These are phyloP conservation scores for Paramecium biaurelia DNA, from an alignment of 73 alveolate species.

Conservation along the genomic window DNA sequence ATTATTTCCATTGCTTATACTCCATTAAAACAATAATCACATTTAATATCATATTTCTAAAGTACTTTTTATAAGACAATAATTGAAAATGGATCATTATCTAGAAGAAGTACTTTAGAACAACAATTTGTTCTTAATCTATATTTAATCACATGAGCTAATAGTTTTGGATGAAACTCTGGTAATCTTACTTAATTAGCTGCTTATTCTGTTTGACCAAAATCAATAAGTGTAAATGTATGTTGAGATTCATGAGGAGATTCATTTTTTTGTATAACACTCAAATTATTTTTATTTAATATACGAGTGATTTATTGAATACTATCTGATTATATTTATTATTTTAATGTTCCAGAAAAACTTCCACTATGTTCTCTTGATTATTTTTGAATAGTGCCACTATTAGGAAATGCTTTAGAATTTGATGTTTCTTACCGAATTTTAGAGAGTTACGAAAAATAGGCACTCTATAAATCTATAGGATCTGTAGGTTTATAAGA, in stretches of 20 bases:
- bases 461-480: not conserved
- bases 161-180: not conserved
- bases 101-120: not conserved
- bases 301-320: not conserved
- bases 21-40: not conserved
- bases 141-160: not conserved
- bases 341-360: not conserved
- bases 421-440: constrained; percentile 4
- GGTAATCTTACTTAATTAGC: not conserved
- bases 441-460: not conserved
- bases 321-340: not conserved
- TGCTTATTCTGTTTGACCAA: not conserved
- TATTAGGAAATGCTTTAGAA: not conserved
- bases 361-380: constrained; percentile 31
- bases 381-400: not conserved
- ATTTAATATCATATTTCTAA: not conserved
- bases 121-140: not conserved
- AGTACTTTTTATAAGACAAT: not conserved
- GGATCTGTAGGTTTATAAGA: not conserved
- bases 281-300: not conserved
- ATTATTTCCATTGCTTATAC: not conserved
- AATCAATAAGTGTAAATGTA: not conserved
- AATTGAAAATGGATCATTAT: not conserved
- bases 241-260: not conserved
- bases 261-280: not conserved